Base-by-base conservation (phyloP, 805 yeast species). In the Yarrowia sp. region DNA sequence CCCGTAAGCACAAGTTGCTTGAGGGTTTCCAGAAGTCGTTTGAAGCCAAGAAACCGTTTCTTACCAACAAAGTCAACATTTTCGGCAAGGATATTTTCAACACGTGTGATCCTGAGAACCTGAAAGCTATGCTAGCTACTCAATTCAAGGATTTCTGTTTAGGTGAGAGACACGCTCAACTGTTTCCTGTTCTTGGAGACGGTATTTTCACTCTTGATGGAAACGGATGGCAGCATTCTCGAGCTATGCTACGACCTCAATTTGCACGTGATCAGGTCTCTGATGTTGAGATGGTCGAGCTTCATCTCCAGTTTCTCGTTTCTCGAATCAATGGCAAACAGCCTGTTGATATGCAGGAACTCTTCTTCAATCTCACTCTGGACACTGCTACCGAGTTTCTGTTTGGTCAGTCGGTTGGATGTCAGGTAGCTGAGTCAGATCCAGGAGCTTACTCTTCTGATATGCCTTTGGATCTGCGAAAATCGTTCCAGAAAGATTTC, bases 191-290 rank as follows among this genome's bases (percentile, higher is more conserved):
- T 15, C 66, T 76, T 8, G 78, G 78, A 8, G 67, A 69, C 35
- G 78, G 79, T 0, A 76, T 76, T 45, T 76, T 76, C 68, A 76
- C 78, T 3, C 69, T 73, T 22, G 72, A 72, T 41, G 76, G 77
- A 14, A 68, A 68, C 33, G 73, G 71, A 28, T 76, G 79, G 79
- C 71, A 72, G 45, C 78, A 76, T 57, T 73, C 77, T 8, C 68
- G 79, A 13, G 70, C 74, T 1, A 65, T 76, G 71, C 69, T 76
- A 31, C 69, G 78, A 28, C 79, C 79, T 1, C 76, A 75, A 66
- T 76, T 76, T 67, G 51, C 70, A 38, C 65, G 74, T 3, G 73
- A 72, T 39, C 76, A 75, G 68, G 71, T 76, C 14, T 67, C 72
- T 9, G 73, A 72, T 28, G 67, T 75, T 2, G 67, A 65, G 4